phyloP scores from a whole-genome alignment of 129 eudicot genomes.

The Arctium minus region DNA sequence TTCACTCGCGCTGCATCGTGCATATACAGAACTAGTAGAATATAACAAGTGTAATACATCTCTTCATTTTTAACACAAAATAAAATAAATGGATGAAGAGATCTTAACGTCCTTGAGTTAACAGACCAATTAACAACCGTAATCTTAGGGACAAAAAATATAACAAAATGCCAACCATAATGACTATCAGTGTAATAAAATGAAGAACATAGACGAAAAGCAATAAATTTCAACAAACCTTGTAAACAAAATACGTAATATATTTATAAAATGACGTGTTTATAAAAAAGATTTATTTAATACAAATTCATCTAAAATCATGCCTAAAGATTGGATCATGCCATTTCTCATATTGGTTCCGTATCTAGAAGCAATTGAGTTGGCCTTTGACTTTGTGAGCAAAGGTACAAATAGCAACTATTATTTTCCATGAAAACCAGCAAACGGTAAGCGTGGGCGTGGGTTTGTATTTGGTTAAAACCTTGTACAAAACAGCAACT shows the following conservation, averaged over 20 bases:
- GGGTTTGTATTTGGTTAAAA: slow-evolving; percentile 34
- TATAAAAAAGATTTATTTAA: not conserved
- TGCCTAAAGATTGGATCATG: not conserved
- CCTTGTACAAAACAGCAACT: not conserved
- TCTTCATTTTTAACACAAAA: no score
- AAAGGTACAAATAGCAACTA: not conserved
- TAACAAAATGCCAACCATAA: not conserved
- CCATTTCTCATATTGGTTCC: not conserved
- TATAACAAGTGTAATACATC: no score
- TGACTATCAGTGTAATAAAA: not conserved
- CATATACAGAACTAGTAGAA: no score
- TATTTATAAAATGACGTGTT: not conserved
- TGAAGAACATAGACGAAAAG: not conserved
- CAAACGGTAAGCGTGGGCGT: not conserved
- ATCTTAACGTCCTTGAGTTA: no score
- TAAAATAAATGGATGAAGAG: no score
- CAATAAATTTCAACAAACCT: not conserved
- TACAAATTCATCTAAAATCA: not conserved
- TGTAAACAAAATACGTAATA: no score
- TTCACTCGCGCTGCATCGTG: no score
- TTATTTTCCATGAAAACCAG: not conserved
- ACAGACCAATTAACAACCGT: not conserved
- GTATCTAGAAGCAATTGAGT: not conserved
- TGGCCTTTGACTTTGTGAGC: not conserved
- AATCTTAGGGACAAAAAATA: not conserved